A percentile compares a stretch with the other conserved stretches of the same genome.
These are phyloP conservation scores for Stygiomarasmius scandens DNA, from an alignment of 1,284 basidiomycete species.

Conservation along the genomic window DNA sequence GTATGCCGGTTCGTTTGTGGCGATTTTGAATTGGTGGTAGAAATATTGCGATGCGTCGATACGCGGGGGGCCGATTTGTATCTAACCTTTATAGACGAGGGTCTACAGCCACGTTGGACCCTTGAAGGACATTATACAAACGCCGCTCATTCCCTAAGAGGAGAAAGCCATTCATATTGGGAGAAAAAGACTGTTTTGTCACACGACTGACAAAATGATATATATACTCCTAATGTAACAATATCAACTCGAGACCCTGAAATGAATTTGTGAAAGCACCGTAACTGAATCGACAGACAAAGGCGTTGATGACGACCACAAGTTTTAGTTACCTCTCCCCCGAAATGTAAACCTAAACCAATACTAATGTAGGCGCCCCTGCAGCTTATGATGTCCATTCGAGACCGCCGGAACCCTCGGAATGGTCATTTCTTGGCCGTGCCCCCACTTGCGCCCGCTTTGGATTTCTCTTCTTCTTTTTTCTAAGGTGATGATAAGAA, in stretches of 20 bases:
- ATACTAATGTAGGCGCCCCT: not conserved
- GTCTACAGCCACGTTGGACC: not conserved
- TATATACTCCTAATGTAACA: not conserved
- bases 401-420: not conserved
- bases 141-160: not conserved
- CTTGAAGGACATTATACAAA: not conserved
- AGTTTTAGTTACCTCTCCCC: too few species aligned
- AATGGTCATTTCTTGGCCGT: constrained; percentile 43
- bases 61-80: not conserved
- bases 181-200: not conserved
- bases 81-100: not conserved
- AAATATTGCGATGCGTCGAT: not conserved
- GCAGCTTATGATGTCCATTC: not conserved
- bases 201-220: not conserved
- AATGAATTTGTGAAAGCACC: not conserved
- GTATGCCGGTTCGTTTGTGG: not conserved
- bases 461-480: constrained; percentile 60
- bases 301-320: not conserved
- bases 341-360: not conserved
- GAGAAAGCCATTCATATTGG: not conserved
- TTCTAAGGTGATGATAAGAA: constrained; percentile 41
- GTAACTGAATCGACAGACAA: not conserved
- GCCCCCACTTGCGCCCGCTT: constrained; percentile 31
- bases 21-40: too few species aligned
- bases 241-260: not conserved